These are phyloP conservation scores for Onygenales sp. DNA, from an alignment of 2,329 filamentous ascomycete genomes.

Conservation along the genomic window DNA sequence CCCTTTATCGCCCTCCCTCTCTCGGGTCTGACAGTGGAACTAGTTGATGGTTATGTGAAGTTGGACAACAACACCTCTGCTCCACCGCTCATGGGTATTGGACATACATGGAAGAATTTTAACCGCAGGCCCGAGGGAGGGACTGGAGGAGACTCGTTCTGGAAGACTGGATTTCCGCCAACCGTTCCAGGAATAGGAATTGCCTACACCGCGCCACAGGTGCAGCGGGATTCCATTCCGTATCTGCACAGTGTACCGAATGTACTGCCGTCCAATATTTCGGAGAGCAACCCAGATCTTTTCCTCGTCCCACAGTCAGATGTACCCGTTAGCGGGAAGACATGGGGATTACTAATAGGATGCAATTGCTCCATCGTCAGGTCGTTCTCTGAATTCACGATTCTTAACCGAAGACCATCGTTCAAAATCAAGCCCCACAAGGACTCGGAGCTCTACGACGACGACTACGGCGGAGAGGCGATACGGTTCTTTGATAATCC, in stretches of 20 bases:
- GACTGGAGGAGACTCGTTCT: neutral
- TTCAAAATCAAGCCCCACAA: no score
- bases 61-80: neutral
- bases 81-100: neutral
- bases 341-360: no score
- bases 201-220: conserved; percentile 3
- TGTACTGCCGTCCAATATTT: neutral
- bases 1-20: conserved; percentile 5
- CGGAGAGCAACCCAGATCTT: no score
- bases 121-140: neutral
- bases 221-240: neutral
- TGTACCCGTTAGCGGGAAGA: no score
- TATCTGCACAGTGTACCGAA: neutral
- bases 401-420: no score
- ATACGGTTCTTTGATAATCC: no score
- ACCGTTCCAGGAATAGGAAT: conserved; percentile 4
- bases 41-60: conserved; percentile 5
- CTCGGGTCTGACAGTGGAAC: conserved; percentile 5
- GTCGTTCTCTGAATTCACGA: no score
- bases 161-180: neutral
- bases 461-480: no score
- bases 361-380: no score
- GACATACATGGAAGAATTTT: conserved; percentile 2
- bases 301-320: no score
- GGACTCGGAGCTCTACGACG: no score